Evolutionary conservation across 352 stramenopile species (phyloP), one percentile per base, ranked within the genome.

Genomic region (Pythium rhizo-oryzae): DNA sequence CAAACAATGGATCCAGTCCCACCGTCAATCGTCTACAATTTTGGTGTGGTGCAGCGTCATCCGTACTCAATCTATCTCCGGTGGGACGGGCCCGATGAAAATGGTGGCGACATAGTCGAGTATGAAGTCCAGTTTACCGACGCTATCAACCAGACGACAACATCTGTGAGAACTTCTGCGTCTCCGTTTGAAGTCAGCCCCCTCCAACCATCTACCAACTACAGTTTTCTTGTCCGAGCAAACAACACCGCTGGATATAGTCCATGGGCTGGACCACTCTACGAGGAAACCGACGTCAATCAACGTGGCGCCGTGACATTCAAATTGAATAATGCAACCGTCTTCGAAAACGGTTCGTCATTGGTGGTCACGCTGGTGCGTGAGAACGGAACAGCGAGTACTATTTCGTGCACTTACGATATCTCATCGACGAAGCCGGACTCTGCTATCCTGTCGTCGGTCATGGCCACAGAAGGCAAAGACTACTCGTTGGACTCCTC

Each of bases 351-450:
- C 54, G 44, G 21, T 4, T 71, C 69, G 1, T 69, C 44, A 8
- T 54, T 87, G 33, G 64, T 60, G 0, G 51, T 89, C 15, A 50
- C 75, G 21, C 59, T 91, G 4, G 15, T 83, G 18, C 79, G 83
- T 15, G 70, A 82, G 8, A 81, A 87, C 53, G 83, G 83, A 12
- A 81, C 73, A 21, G 77, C 78, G 0, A 77, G 74, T 15, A 76
- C 59, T 1, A 78, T 91, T 25, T 74, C 68, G 4, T 89, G 83
- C 55, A 53, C 63, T 5, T 80, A 82, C 49, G 53, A 73, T 2
- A 12, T 75, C 8, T 76, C 74, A 8, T 78, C 64, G 4, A 35
- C 47, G 13, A 30, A 35, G 4, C 53, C 62, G 19, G 11, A 18
- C 18, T 24, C 19, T 4, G 23, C 47, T 1, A 30, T 46, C 8